Percentiles rank a stretch among this genome's conserved stretches.
These are phyloP conservation scores for Diversispora eburnea DNA, from an alignment of 192 early-diverging fungal genomes.

Conservation along the genomic window DNA sequence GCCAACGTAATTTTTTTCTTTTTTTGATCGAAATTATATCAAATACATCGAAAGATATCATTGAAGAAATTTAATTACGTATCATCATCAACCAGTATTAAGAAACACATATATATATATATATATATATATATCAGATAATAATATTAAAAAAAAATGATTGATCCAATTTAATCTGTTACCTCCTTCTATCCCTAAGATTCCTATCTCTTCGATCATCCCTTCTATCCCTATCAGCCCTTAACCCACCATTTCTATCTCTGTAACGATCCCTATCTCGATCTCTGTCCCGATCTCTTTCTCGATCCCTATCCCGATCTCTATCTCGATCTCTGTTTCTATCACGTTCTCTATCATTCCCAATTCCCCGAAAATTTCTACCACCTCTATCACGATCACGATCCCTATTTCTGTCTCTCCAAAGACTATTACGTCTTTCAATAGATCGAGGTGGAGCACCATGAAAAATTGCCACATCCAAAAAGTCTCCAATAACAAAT, in stretches of 20 bases:
- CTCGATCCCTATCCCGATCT: constrained; percentile 6
- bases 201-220: constrained; percentile 10
- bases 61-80: constrained; percentile 4
- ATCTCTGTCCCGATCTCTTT: constrained; percentile 10
- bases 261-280: constrained; percentile 5
- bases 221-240: constrained; percentile 9
- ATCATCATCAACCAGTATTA: background rate
- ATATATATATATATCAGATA: background rate
- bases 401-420: constrained; percentile 24
- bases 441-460: constrained; percentile 13
- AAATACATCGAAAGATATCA: too few relatives aligned
- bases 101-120: too few relatives aligned
- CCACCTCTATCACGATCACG: background rate
- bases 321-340: constrained; percentile 24
- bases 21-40: too few relatives aligned
- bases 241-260: background rate
- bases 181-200: constrained; percentile 29
- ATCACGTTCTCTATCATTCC: constrained; percentile 1
- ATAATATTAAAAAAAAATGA: background rate
- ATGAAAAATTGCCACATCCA: constrained; percentile 50
- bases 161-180: background rate
- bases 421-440: constrained; percentile 17
- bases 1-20: too few relatives aligned
- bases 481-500: constrained; percentile 58
- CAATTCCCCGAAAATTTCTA: background rate